phyloP scores from a whole-genome alignment of 805 yeast genomes.

The Yamadazyma olivae region DNA sequence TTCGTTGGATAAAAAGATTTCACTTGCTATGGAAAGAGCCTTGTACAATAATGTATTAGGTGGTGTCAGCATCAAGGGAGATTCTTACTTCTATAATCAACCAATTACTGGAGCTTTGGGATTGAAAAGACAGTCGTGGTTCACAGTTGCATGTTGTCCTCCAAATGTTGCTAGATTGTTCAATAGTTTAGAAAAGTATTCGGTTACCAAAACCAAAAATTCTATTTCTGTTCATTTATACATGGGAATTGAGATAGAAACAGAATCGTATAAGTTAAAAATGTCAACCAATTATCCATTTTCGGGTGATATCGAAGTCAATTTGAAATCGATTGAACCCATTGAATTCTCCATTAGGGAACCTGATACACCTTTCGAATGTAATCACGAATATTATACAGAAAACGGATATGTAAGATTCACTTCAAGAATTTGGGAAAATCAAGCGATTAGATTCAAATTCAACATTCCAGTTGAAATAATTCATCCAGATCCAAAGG shows the following conservation, averaged over 20 bases:
- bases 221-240: slow-evolving; percentile 13
- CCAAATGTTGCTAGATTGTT: slow-evolving; percentile 21
- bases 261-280: slow-evolving; percentile 5
- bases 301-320: slow-evolving; percentile 10
- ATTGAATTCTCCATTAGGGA: slow-evolving; percentile 12
- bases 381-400: slow-evolving; percentile 2
- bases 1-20: slow-evolving; percentile 12
- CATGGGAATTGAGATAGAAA: slow-evolving; percentile 11
- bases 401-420: slow-evolving; percentile 12
- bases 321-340: slow-evolving; percentile 6
- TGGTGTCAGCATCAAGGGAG: slow-evolving; percentile 21
- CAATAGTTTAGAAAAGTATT: slow-evolving; percentile 18
- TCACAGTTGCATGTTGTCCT: slow-evolving; percentile 20
- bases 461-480: slow-evolving; percentile 14
- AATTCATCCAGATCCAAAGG: slow-evolving; percentile 14
- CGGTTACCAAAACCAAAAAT: slow-evolving; percentile 6
- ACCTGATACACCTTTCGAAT: slow-evolving; percentile 8
- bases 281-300: slow-evolving; percentile 13
- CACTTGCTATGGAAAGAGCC: slow-evolving; percentile 18
- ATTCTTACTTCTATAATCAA: slow-evolving; percentile 18
- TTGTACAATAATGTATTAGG: slow-evolving; percentile 19
- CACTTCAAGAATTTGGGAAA: slow-evolving; percentile 6
- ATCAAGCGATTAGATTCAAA: slow-evolving; percentile 1
- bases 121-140: slow-evolving; percentile 17
- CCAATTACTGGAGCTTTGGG: slow-evolving; percentile 14